These are phyloP conservation scores for Meyerozyma carpophila DNA, from an alignment of 1,139 yeast species.

Conservation along the genomic window DNA sequence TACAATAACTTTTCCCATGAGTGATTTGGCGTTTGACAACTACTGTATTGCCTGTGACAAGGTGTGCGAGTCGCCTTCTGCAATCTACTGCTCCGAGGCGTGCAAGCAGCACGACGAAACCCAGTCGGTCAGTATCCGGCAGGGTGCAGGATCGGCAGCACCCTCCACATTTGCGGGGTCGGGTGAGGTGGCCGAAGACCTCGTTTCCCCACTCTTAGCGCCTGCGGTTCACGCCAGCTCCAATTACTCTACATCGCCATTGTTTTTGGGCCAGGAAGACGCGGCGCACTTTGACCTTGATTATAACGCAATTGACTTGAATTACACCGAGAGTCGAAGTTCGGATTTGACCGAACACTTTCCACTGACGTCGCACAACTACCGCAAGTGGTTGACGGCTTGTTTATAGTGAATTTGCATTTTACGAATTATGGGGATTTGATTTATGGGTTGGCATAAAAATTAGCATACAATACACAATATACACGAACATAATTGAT, in stretches of 20 bases:
- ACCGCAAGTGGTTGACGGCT: conserved; percentile 41
- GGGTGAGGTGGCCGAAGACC: conserved; percentile 6
- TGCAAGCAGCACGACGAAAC: conserved; percentile 10
- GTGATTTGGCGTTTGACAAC: conserved; percentile 3
- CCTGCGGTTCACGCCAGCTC: conserved; percentile 28
- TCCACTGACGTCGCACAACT: conserved; percentile 36
- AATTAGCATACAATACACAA: neutral
- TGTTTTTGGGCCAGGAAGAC: neutral
- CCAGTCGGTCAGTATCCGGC: conserved; percentile 7
- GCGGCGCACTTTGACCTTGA: conserved; percentile 6
- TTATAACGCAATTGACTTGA: conserved; percentile 16
- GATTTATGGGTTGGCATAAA: conserved; percentile 2
- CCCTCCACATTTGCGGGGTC: conserved; percentile 5
- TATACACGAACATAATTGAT: neutral
- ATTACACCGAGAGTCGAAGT: conserved; percentile 24
- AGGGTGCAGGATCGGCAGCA: conserved; percentile 2
- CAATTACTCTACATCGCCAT: conserved; percentile 4
- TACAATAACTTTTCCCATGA: neutral
- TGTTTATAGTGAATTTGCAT: conserved; percentile 15
- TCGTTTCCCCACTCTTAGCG: conserved; percentile 33
- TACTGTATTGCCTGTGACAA: conserved; percentile 3
- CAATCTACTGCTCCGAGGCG: conserved; percentile 11
- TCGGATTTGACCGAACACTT: conserved; percentile 14
- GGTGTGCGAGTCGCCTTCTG: conserved; percentile 7
- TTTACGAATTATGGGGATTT: conserved; percentile 3